Evolutionary conservation across 352 stramenopile species (phyloP).

Genomic region (Hyaloperonospora brassicae): DNA sequence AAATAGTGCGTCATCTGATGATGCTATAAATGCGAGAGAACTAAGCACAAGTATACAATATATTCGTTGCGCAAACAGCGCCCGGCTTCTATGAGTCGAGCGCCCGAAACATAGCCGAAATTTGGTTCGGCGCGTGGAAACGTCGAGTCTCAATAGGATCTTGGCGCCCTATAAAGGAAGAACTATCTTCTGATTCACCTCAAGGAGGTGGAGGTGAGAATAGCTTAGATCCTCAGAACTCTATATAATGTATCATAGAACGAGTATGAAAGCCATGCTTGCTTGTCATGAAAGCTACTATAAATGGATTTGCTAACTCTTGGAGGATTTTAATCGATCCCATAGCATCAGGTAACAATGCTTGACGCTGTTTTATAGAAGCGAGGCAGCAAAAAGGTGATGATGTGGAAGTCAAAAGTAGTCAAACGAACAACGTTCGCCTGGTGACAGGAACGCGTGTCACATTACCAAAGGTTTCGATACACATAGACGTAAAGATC

Average conservation of each 20-base stretch:
- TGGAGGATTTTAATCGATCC: constrained; percentile 6
- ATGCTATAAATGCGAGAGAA: constrained; percentile 5
- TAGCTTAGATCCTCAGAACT: neutral
- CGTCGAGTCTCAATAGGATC: neutral
- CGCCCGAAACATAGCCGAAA: neutral
- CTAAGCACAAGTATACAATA: neutral
- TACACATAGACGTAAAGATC: constrained; percentile 6
- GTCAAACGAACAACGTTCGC: constrained; percentile 3
- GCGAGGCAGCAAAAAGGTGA: constrained; percentile 2
- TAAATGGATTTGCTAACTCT: neutral
- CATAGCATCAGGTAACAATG: constrained; percentile 6
- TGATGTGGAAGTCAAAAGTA: too few relatives aligned
- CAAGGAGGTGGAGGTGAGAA: neutral
- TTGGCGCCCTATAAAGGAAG: neutral
- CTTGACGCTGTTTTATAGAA: neutral
- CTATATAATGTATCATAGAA: constrained; percentile 4
- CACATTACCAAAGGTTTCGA: neutral
- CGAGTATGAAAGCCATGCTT: constrained; percentile 4
- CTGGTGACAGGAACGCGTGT: constrained; percentile 2
- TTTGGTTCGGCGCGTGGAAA: neutral
- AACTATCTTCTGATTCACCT: neutral
- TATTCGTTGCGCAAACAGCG: neutral
- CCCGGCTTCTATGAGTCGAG: neutral
- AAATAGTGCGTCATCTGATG: constrained; percentile 33
- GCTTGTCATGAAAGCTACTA: too few relatives aligned